Evolutionary conservation across 2,329 filamentous ascomycete genomes (phyloP).

Genomic region (Pleomassaria siparia): DNA sequence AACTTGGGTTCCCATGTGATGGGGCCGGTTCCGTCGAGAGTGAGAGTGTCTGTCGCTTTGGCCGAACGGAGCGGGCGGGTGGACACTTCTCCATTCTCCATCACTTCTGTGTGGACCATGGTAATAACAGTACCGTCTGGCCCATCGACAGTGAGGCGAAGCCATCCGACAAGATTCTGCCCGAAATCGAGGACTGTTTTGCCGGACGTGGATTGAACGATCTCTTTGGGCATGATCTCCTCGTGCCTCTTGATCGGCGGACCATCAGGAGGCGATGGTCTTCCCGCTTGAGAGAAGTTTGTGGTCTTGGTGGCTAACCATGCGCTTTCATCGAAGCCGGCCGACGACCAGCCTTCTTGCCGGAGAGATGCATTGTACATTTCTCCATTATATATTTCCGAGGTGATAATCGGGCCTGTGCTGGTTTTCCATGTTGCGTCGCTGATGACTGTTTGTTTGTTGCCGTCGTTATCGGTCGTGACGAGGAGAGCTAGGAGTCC

Average conservation of each 20-base stretch:
- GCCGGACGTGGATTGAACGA: slow-evolving; percentile 43
- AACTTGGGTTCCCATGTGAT: slow-evolving; percentile 51
- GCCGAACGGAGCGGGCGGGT: slow-evolving; percentile 49
- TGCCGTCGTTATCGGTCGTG: slow-evolving; percentile 38
- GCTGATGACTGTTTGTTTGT: slow-evolving; percentile 31
- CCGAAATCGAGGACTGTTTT: slow-evolving; percentile 59
- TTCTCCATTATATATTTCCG: slow-evolving; percentile 58
- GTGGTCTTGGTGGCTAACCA: slow-evolving; percentile 23
- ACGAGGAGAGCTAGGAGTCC: slow-evolving; percentile 47
- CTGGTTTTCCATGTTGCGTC: slow-evolving; percentile 45
- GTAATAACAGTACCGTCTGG: slow-evolving; percentile 46
- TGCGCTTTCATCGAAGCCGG: slow-evolving; percentile 17
- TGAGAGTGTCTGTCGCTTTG: slow-evolving; percentile 45
- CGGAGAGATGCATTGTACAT: slow-evolving; percentile 49
- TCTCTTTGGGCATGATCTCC: slow-evolving; percentile 24
- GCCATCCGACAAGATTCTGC: slow-evolving; percentile 59
- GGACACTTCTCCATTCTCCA: slow-evolving; percentile 51
- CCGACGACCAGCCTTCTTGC: slow-evolving; percentile 19
- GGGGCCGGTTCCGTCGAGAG: slow-evolving; percentile 26
- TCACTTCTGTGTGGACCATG: slow-evolving; percentile 58
- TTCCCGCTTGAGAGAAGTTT: slow-evolving; percentile 29
- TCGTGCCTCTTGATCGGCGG: slow-evolving; percentile 49
- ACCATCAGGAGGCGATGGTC: slow-evolving; percentile 46
- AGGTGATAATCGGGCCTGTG: slow-evolving; percentile 37
- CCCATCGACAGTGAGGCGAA: slow-evolving; percentile 45